Evolutionary conservation across 148 eudicot genomes (phyloP).

Genomic region (Drosera capensis): DNA sequence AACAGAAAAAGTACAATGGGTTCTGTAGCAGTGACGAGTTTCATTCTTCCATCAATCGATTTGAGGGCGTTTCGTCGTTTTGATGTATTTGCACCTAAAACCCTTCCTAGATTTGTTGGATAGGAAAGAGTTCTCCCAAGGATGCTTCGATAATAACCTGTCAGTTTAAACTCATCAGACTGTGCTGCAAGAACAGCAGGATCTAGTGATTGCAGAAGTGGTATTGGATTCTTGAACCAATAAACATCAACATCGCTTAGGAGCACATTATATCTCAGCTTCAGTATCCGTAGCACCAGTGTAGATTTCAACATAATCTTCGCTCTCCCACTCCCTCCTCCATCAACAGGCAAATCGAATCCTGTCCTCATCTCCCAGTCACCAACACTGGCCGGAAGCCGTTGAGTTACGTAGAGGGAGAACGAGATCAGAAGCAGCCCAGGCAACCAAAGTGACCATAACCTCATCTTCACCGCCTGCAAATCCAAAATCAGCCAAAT

Average conservation of each 20-base stretch:
- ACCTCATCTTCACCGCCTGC: conserved; percentile 38
- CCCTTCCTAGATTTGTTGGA: too few species aligned
- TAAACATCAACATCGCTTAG: conserved; percentile 91
- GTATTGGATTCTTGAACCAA: conserved; percentile 85
- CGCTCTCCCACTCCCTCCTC: background rate
- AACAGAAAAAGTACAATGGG: too few species aligned
- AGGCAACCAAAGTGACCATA: conserved; percentile 64
- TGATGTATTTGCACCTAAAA: too few species aligned
- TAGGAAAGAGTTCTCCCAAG: too few species aligned
- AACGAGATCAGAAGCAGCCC: conserved; percentile 49
- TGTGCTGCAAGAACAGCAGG: conserved; percentile 71
- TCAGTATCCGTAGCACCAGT: conserved; percentile 64
- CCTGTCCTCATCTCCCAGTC: too few species aligned
- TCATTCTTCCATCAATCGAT: too few species aligned
- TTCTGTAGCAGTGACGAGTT: too few species aligned
- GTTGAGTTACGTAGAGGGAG: conserved; percentile 51
- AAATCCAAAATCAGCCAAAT: conserved; percentile 2
- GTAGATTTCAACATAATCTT: conserved; percentile 33
- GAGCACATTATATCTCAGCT: conserved; percentile 73
- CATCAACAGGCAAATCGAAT: background rate
- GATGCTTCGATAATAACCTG: conserved; percentile 31
- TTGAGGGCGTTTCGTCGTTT: too few species aligned
- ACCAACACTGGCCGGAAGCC: conserved; percentile 26
- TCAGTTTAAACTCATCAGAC: conserved; percentile 70
- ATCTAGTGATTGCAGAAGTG: conserved; percentile 58